A percentile compares a stretch with the other conserved stretches of the same genome.
These are phyloP conservation scores for Silene noctiflora DNA, from an alignment of 179 eudicot genomes.

Conservation along the genomic window DNA sequence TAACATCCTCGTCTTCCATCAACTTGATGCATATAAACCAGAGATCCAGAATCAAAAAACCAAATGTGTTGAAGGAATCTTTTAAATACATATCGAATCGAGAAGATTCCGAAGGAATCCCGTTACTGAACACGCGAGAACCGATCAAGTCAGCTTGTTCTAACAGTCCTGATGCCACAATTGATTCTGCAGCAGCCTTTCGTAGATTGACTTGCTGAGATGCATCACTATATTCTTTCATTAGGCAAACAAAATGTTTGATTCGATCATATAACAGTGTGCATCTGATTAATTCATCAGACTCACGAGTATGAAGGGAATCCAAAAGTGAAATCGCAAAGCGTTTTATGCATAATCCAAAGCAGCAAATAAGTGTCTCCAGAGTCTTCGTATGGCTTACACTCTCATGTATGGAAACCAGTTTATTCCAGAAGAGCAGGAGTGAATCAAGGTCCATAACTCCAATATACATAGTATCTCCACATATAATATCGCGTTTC, in stretches of 20 bases:
- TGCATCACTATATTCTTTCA: conserved; percentile 57
- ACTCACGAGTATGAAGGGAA: conserved; percentile 14
- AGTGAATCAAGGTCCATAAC: conserved; percentile 53
- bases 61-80: conserved; percentile 42
- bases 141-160: conserved; percentile 61
- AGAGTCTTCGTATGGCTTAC: conserved; percentile 66
- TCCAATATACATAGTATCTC: conserved; percentile 43
- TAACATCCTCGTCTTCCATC: conserved; percentile 86
- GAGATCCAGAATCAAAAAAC: conserved; percentile 45
- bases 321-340: conserved; percentile 35
- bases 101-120: conserved; percentile 32
- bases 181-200: conserved; percentile 83
- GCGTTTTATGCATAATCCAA: conserved; percentile 71
- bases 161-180: conserved; percentile 77
- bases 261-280: conserved; percentile 44
- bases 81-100: conserved; percentile 28
- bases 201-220: conserved; percentile 79
- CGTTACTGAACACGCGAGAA: conserved; percentile 30
- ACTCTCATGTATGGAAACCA: conserved; percentile 55
- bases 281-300: conserved; percentile 33
- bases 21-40: conserved; percentile 88
- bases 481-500: conserved; percentile 23
- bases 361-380: conserved; percentile 69
- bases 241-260: conserved; percentile 48
- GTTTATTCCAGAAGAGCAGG: conserved; percentile 61